Evolutionary conservation across 2,329 filamentous ascomycete genomes (phyloP).

Genomic region (Colletotrichum horii): DNA sequence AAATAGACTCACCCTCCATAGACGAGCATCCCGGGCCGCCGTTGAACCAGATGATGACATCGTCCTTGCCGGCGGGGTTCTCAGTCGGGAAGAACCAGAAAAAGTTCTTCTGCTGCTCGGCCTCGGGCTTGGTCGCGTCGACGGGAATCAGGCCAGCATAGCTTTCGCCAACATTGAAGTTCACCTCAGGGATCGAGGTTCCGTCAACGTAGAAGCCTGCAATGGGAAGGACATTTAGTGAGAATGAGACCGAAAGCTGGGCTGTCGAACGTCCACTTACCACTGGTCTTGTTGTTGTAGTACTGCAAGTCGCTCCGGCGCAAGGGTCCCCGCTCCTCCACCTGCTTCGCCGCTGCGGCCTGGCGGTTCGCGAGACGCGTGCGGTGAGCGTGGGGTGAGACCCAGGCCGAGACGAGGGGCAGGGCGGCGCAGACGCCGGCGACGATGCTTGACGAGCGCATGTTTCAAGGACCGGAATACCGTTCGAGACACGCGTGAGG

Average conservation of each 20-base stretch:
- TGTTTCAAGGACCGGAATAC: not conserved
- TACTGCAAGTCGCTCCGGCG: not conserved
- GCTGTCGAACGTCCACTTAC: not conserved
- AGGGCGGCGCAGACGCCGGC: not conserved
- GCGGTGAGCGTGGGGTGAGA: not conserved
- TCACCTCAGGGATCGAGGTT: conserved; percentile 68
- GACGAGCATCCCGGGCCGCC: conserved; percentile 97
- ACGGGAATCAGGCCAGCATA: conserved; percentile 68
- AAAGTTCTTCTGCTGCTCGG: conserved; percentile 61
- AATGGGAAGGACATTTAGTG: fast-evolving
- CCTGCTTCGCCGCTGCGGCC: not conserved
- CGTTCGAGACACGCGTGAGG: not conserved
- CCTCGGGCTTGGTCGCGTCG: conserved; percentile 50
- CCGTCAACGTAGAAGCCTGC: conserved; percentile 70
- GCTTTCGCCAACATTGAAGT: conserved; percentile 71
- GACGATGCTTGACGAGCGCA: not conserved
- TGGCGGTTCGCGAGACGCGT: not conserved
- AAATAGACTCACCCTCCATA: conserved; percentile 73
- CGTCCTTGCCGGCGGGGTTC: conserved; percentile 89
- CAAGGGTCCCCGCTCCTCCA: not conserved
- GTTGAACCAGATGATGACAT: conserved; percentile 96
- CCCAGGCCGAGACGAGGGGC: not conserved
- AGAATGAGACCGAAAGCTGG: fast-evolving
- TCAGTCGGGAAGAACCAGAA: conserved; percentile 98
- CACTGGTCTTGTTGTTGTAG: conserved; percentile 7